A percentile compares a stretch with the other conserved stretches of the same genome.
phyloP scores from a whole-genome alignment of 352 stramenopile species.

The Globisporangium cederbergense region DNA sequence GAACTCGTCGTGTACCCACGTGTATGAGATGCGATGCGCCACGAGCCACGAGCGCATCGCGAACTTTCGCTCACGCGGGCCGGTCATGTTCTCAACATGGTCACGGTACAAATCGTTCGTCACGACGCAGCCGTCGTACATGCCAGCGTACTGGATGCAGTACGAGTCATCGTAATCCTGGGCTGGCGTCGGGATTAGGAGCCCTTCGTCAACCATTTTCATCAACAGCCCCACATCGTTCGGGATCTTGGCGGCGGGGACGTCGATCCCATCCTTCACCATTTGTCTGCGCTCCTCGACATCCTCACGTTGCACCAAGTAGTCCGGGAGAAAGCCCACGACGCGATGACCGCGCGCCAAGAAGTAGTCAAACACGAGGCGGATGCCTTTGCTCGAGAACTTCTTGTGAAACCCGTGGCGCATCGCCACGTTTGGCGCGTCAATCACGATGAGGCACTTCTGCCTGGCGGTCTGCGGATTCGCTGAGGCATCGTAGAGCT shows the following conservation, averaged over 20 bases:
- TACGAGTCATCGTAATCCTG: constrained; percentile 91
- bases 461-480: constrained; percentile 8
- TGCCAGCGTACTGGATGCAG: constrained; percentile 85
- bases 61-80: constrained; percentile 48
- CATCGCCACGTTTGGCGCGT: constrained; percentile 82
- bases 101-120: constrained; percentile 89
- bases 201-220: constrained; percentile 59
- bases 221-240: constrained; percentile 73
- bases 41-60: constrained; percentile 66
- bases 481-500: constrained; percentile 24
- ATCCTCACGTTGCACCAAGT: constrained; percentile 59
- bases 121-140: constrained; percentile 73
- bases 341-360: constrained; percentile 64
- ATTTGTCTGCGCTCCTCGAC: constrained; percentile 33
- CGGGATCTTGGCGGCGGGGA: constrained; percentile 56
- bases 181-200: constrained; percentile 74
- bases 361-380: constrained; percentile 74
- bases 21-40: constrained; percentile 83
- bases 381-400: constrained; percentile 78
- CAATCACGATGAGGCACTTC: constrained; percentile 64
- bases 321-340: constrained; percentile 83
- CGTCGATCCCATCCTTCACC: constrained; percentile 19
- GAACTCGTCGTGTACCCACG: constrained; percentile 86
- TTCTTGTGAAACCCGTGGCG: constrained; percentile 61
- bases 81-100: constrained; percentile 69